Percentiles rank a stretch among this genome's conserved stretches.
Conservation (phyloP, 2,329 filamentous ascomycete species). For the Alternaria dauci region DNA sequence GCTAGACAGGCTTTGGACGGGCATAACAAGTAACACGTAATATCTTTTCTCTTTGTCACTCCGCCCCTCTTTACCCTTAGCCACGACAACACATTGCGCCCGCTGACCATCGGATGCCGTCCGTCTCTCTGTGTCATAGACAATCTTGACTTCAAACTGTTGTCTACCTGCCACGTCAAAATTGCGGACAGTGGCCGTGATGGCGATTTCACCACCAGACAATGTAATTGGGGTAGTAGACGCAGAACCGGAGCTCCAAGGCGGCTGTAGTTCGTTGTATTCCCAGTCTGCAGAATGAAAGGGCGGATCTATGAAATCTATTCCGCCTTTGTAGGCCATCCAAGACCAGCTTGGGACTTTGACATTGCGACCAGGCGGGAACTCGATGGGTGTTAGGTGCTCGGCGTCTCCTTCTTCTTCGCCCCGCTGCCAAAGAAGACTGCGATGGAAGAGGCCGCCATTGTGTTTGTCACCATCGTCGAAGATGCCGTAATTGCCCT, state of each 20-base stretch:
- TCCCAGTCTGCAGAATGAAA: constrained; percentile 12
- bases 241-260: constrained; percentile 3
- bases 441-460: constrained; percentile 30
- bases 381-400: constrained; percentile 7
- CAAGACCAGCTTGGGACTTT: constrained; percentile 25
- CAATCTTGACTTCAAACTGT: constrained; percentile 15
- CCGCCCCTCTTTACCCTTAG: constrained; percentile 11
- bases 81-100: constrained; percentile 23
- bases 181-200: constrained; percentile 17
- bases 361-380: not conserved
- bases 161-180: constrained; percentile 18
- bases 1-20: not conserved
- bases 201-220: constrained; percentile 5
- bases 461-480: constrained; percentile 24
- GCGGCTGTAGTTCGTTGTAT: constrained; percentile 5
- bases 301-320: constrained; percentile 19
- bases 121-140: constrained; percentile 19
- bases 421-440: constrained; percentile 43
- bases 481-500: constrained; percentile 47
- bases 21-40: constrained; percentile 24
- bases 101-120: constrained; percentile 13
- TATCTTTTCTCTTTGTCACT: constrained; percentile 10
- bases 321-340: constrained; percentile 28
- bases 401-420: not conserved
- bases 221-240: too few species aligned